phyloP scores from a whole-genome alignment of 176 grass and related monocot species.

The Raddia distichophylla region DNA sequence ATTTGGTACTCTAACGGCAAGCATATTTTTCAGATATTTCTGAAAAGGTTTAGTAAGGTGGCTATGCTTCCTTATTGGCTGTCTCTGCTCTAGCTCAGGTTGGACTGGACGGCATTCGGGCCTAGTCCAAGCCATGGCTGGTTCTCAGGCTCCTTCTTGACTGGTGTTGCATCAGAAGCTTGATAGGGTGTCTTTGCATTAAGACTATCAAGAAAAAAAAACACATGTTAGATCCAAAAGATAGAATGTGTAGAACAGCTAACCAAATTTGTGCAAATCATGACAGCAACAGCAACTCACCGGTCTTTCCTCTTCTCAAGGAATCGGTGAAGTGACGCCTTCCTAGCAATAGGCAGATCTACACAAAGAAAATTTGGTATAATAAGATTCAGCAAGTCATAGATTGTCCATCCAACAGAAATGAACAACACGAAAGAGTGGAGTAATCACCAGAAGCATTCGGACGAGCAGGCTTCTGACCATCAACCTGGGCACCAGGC shows the following conservation, averaged over 20 bases:
- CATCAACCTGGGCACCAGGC: slow-evolving; percentile 35
- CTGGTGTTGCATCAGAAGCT: slow-evolving; percentile 38
- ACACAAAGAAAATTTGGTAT: slow-evolving; percentile 24
- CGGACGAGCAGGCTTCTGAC: slow-evolving; percentile 52
- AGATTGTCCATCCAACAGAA: neutral
- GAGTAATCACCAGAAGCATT: slow-evolving; percentile 70
- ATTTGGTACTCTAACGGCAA: slow-evolving; percentile 42
- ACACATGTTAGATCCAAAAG: slow-evolving; percentile 27
- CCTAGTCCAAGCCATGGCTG: slow-evolving; percentile 82
- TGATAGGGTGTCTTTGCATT: slow-evolving; percentile 77
- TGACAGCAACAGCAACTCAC: slow-evolving; percentile 41
- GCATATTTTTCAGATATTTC: slow-evolving; percentile 23
- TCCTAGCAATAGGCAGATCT: slow-evolving; percentile 94
- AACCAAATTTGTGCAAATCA: neutral
- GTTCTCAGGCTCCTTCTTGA: slow-evolving; percentile 65
- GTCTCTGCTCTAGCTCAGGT: slow-evolving; percentile 17
- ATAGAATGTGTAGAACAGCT: neutral
- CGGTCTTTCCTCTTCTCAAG: slow-evolving; percentile 99
- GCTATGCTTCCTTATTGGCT: slow-evolving; percentile 37
- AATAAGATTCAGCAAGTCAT: neutral
- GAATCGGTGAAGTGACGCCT: slow-evolving; percentile 91
- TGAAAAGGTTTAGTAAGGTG: slow-evolving; percentile 28
- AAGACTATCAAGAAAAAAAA: slow-evolving; percentile 55
- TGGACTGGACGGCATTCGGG: slow-evolving; percentile 44
- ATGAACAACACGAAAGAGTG: neutral